Base-by-base conservation (phyloP, 148 eudicot genomes). In the Bassia scoparia region DNA sequence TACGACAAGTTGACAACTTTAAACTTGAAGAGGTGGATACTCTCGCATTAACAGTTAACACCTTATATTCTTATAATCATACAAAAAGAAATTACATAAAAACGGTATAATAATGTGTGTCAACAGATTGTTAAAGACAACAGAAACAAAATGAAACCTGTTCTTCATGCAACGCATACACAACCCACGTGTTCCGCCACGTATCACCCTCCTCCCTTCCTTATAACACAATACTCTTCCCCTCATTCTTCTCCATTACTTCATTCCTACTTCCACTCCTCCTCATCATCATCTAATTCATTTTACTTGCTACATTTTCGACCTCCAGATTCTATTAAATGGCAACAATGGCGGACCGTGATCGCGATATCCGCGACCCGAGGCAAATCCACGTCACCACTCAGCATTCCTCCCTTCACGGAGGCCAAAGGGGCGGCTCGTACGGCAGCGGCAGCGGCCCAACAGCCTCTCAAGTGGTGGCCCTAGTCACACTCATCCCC, bases 401-500 rank as follows among this genome's bases (percentile, higher is more conserved):
- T 17, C 91, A 78, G 21, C 79, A 78, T 29, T 17, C 46, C 18
- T 34, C 41, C 26, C 77, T 69, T 23, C 65, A 70, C 29, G 76
- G 68, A 41, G 26, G 24, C 0, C 21, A 20, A 21, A 24, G 54
- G 2, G 69, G 50, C 3, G 50, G 66, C 21, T 72, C 61, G 55
- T 77, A 64, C 35, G 67, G 55, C 56, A 50, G 71, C 12, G 7
- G 56, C 37, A 71, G 44, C 7, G 89, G 96, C 56, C 93, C 98
- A 5, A 76, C 96, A 9, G 74, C 88, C 2, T 41, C 84, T 58
- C 87, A 90, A 68, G 62, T 90, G n/a, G 50, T 93, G 1, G 98
- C 96, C 3, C 72, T 90, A 0, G 59, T 89, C 21, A 77, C 88
- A 0, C 85, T 92, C 7, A 79, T 87, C 24, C 90, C 88, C 0